Evolutionary conservation across 1,284 basidiomycete species (phyloP).

Genomic region (Ustilago loliicola): DNA sequence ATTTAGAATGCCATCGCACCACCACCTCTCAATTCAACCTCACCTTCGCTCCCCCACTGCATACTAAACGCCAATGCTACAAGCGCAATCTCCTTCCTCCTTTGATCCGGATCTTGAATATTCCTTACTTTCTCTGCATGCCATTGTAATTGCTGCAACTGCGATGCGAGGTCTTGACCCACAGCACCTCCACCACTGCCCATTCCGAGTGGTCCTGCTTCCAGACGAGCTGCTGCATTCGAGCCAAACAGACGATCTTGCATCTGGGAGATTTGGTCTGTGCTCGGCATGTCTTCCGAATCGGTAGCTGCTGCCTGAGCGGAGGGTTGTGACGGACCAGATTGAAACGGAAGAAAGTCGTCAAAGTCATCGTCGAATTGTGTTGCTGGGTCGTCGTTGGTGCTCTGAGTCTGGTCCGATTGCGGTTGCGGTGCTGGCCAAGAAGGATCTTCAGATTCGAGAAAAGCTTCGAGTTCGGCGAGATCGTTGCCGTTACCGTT

Average conservation of each 20-base stretch:
- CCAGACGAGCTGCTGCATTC: slow-evolving; percentile 19
- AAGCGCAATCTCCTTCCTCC: slow-evolving; percentile 45
- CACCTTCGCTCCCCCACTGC: slow-evolving; percentile 34
- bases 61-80: slow-evolving; percentile 51
- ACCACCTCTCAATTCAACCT: background rate
- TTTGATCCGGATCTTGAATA: slow-evolving; percentile 44
- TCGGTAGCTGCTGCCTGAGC: background rate
- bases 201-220: slow-evolving; percentile 23
- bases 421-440: slow-evolving; percentile 33
- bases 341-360: slow-evolving; percentile 48
- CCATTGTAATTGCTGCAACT: slow-evolving; percentile 41
- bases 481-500: slow-evolving; percentile 18
- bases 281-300: slow-evolving; percentile 21
- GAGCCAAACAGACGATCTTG: slow-evolving; percentile 28
- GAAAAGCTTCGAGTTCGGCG: slow-evolving; percentile 49
- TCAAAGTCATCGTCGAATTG: slow-evolving; percentile 57
- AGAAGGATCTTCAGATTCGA: slow-evolving; percentile 46
- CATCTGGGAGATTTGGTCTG: slow-evolving; percentile 34
- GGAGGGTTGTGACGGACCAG: slow-evolving; percentile 2
- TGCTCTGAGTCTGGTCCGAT: background rate
- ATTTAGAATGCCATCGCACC: slow-evolving; percentile 26
- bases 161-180: slow-evolving; percentile 26
- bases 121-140: slow-evolving; percentile 48
- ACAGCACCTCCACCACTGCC: background rate
- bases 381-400: background rate